phyloP scores from a whole-genome alignment of 495 filamentous ascomycete genomes.

The Clavariopsis aquatica region DNA sequence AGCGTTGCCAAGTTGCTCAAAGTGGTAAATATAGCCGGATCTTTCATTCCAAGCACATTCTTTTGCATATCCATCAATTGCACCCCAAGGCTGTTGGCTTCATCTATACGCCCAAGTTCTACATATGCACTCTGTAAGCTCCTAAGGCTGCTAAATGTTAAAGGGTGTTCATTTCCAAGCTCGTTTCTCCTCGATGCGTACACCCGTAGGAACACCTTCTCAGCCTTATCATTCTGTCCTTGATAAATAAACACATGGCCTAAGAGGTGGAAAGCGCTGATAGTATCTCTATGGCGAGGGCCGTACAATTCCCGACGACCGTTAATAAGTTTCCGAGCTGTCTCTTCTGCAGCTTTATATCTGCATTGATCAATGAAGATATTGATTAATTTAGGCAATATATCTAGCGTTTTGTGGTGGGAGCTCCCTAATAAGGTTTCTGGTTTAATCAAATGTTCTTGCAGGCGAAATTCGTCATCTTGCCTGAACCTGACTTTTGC shows the following conservation, averaged over 20 bases:
- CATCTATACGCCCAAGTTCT: neutral
- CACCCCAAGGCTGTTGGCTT: neutral
- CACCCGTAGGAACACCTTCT: slow-evolving; percentile 17
- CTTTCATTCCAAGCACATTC: too few species aligned
- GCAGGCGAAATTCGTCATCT: slow-evolving; percentile 27
- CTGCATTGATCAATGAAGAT: slow-evolving; percentile 31
- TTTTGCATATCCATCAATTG: slow-evolving; percentile 7
- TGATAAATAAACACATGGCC: slow-evolving; percentile 14
- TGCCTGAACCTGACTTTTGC: slow-evolving; percentile 21
- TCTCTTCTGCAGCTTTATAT: slow-evolving; percentile 29
- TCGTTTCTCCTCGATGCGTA: slow-evolving; percentile 9
- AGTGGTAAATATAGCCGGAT: too few species aligned
- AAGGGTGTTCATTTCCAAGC: slow-evolving; percentile 20
- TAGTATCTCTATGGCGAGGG: slow-evolving; percentile 15
- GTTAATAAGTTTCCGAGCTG: slow-evolving; percentile 27
- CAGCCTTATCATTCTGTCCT: slow-evolving; percentile 26
- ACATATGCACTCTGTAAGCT: slow-evolving; percentile 8
- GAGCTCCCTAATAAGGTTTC: slow-evolving; percentile 12
- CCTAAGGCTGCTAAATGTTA: slow-evolving; percentile 15
- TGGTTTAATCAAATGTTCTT: slow-evolving; percentile 19
- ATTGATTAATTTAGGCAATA: slow-evolving; percentile 14
- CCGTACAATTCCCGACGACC: slow-evolving; percentile 8
- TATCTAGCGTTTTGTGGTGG: slow-evolving; percentile 16
- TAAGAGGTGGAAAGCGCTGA: slow-evolving; percentile 23
- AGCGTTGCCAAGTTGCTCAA: too few species aligned